Evolutionary conservation across 306 rosid genomes (phyloP).

Genomic region (Ammopiptanthus mongolicus): DNA sequence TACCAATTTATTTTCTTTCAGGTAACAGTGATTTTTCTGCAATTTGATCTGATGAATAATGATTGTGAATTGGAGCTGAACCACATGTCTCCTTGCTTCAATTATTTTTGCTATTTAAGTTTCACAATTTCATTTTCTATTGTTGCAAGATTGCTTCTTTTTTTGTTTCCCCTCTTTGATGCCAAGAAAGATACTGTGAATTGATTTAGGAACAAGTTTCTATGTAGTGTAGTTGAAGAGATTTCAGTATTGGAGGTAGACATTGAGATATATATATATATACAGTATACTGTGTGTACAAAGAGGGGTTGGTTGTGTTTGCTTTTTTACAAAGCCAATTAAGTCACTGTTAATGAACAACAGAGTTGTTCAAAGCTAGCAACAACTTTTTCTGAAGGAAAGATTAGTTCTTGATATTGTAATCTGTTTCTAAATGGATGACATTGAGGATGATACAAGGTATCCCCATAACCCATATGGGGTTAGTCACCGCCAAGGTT

Average conservation of each 20-base stretch:
- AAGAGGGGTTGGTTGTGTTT: background rate
- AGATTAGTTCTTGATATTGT: background rate
- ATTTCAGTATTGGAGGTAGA: background rate
- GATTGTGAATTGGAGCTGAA: background rate
- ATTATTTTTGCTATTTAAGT: background rate
- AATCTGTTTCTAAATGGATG: conserved; percentile 56
- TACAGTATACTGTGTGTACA: background rate
- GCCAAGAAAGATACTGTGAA: background rate
- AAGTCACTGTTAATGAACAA: background rate
- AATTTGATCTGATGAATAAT: background rate
- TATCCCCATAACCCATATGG: conserved; percentile 42
- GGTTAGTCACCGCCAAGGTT: conserved; percentile 44
- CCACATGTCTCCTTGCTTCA: background rate
- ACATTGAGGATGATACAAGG: conserved; percentile 59
- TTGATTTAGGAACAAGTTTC: background rate
- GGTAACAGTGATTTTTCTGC: conserved; percentile 2
- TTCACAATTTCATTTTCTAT: background rate
- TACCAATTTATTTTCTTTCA: background rate
- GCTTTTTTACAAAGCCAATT: too few species aligned
- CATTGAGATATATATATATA: background rate
- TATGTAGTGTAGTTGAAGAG: background rate
- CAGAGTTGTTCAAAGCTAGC: conserved; percentile 8
- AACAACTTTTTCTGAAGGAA: background rate
- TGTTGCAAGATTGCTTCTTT: background rate
- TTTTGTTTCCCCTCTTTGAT: background rate